Evolutionary conservation across 768 basidiomycete species (phyloP), one percentile per base, ranked within the genome.

Genomic region (Tricholoma terreum): DNA sequence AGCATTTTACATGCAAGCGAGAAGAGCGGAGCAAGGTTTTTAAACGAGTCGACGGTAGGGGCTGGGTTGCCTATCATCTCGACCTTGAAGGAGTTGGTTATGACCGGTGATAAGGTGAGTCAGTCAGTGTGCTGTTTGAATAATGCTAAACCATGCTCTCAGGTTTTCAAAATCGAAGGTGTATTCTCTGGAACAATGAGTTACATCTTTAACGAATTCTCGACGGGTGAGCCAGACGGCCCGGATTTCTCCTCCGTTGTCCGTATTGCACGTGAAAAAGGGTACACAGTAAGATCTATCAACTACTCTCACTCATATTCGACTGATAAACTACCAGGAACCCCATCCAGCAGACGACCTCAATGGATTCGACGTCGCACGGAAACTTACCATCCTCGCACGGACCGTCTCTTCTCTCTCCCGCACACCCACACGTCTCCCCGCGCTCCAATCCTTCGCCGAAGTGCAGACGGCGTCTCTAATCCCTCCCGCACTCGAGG

Each of bases 121-220:
- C 21, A 5, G 42, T 1, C 11, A 15, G 10, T 31, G 27, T 30
- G 15, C 7, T 9, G 8, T 17, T 49, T 4, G 27, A 17, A 49
- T 11, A 49, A 8, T 31, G 46, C 24, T 49, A 27, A 17, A n/a
- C 30, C 12, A 6, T 17, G n/a, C 9, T 19, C 15, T 15, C 58
- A 91, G 88, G 77, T 96, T 60, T 75, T 80, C 65, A 96, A 92
- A 78, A 92, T 98, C 62, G 97, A 99, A 72, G 97, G 97, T 36
- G 97, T 98, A 19, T 92, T 99, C 72, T 94, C 92, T 4, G 97
- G 97, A 8, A 99, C 97, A 2, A 85, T 99, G 80, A 93, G 90
- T 69, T 99, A 98, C 77, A 98, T 99, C 75, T 99, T 99, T 82
- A 98, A 98, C 76, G 86, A 94, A 60, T 92, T 94, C 76, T 87